Conservation (phyloP, 1,139 yeast genomes). For the Suhomyces chickasaworum region DNA sequence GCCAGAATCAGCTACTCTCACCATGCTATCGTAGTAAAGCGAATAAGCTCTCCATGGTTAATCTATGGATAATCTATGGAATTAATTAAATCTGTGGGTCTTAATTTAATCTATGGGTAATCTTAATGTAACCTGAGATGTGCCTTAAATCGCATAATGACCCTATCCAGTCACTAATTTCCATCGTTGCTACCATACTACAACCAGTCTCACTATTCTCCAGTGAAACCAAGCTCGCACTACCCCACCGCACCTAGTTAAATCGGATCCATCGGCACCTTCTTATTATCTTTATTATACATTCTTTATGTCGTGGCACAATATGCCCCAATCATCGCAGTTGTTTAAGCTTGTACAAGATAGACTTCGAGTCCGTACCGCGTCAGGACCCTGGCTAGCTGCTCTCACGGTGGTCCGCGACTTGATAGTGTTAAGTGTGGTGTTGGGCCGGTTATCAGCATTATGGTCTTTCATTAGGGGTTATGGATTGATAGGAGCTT, state of each 20-base stretch:
- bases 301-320: background rate
- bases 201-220: background rate
- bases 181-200: background rate
- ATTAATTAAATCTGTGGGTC: too few species aligned
- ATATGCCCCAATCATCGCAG: background rate
- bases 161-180: background rate
- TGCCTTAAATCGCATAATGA: background rate
- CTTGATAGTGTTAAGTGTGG: slow-evolving; percentile 24
- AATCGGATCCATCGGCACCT: background rate
- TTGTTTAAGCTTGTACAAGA: background rate
- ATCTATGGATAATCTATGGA: too few species aligned
- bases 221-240: background rate
- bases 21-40: too few species aligned
- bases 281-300: background rate
- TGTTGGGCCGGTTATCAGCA: slow-evolving; percentile 17
- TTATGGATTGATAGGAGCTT: slow-evolving; percentile 40
- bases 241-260: background rate
- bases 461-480: slow-evolving; percentile 28
- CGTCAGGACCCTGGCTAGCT: slow-evolving; percentile 1
- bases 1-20: too few species aligned
- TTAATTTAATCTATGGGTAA: too few species aligned
- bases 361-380: background rate
- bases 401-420: slow-evolving; percentile 27
- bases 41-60: too few species aligned
- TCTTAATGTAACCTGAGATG: background rate